Conservation (phyloP, 805 yeast genomes). For the Komagataella phaffii region DNA sequence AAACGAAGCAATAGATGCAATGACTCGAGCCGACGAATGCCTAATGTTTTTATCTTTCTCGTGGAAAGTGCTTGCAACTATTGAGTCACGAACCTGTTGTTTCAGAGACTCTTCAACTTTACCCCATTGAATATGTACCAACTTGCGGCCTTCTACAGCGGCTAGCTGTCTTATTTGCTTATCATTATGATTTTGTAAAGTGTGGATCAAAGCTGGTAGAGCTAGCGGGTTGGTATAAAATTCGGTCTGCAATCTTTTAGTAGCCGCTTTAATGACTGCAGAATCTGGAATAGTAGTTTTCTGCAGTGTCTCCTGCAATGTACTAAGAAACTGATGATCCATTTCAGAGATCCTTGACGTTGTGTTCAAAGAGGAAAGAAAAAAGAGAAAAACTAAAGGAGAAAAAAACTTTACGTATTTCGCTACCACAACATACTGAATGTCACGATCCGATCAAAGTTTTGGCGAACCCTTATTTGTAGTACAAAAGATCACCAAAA, state of each 20-base stretch:
- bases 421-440: neutral
- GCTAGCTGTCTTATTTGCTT: constrained; percentile 78
- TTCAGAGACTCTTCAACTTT: constrained; percentile 32
- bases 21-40: constrained; percentile 82
- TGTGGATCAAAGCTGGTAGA: constrained; percentile 72
- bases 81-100: constrained; percentile 49
- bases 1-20: constrained; percentile 69
- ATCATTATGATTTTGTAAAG: constrained; percentile 57
- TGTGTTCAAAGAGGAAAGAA: neutral
- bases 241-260: constrained; percentile 57
- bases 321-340: constrained; percentile 60
- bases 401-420: neutral
- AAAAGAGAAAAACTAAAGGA: neutral
- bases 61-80: constrained; percentile 55
- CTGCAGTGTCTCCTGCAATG: constrained; percentile 67
- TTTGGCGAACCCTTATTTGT: neutral
- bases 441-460: neutral
- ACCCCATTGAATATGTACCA: constrained; percentile 62
- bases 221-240: constrained; percentile 60
- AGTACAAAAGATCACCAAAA: neutral
- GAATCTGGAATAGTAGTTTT: constrained; percentile 77
- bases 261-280: constrained; percentile 70
- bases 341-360: constrained; percentile 16
- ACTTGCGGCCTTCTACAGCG: constrained; percentile 92
- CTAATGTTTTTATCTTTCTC: constrained; percentile 56